Evolutionary conservation across 2,329 filamentous ascomycete species (phyloP), one percentile per base, ranked within the genome.

Genomic region (Emydomyces testavorans): DNA sequence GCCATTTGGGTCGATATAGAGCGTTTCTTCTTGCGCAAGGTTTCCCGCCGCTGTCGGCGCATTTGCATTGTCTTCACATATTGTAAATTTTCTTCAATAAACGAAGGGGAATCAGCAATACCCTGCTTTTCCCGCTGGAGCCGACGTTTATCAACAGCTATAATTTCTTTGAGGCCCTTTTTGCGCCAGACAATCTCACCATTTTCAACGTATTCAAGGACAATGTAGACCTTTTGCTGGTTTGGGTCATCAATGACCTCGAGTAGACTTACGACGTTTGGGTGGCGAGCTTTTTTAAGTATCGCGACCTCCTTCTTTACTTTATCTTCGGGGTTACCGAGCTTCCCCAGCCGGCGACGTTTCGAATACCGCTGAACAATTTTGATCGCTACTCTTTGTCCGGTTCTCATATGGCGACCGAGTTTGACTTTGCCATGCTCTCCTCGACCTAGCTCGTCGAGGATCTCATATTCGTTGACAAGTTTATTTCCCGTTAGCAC

Each of bases 361-460:
- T 94, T 95, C 45, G 90, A 94, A 62, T 92, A 94, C 31, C 92
- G 81, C 50, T 94, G 87, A 39, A 98, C 94, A 58, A 98, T 98
- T 71, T 98, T 98, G 75, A 98, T 95, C 49, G 92, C 92, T 3
- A 98, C 90, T 61, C 83, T 82, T 46, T 85, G 81, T 52, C 77
- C 76, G 1, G 78, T 88, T 48, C 81, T 72, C 38, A 87, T 72
- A 62, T 93, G 88, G 46, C 87, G 79, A 40, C 89, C 92, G 40
- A 95, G 75, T 69, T 98, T 98, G 61, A 98, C 92, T 70, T 96
- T 98, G 60, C 92, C 92, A 63, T 98, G 92, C 59, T 94, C 86
- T 43, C 92, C 92, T 51, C 92, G 83, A 48, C 92, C 92, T 46
- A 98, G 85, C 67, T 98, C 92, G 64, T 94, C 85, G 55, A 96